These are phyloP conservation scores for Fagus crenata DNA, from an alignment of 306 rosid species.

Conservation along the genomic window DNA sequence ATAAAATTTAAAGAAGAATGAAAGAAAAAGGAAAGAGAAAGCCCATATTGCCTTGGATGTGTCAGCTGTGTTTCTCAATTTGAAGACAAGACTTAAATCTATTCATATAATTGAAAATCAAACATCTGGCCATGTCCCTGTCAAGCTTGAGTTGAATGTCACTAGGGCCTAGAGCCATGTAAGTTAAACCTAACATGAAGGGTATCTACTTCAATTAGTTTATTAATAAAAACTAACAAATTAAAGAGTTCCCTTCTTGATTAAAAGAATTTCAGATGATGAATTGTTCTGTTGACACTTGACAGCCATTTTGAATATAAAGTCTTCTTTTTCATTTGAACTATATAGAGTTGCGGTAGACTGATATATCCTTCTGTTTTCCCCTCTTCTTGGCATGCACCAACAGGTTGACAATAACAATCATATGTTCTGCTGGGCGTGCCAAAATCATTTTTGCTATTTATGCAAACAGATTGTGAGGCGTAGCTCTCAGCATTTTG, in stretches of 20 bases:
- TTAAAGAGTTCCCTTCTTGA: neutral
- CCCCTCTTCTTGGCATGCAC: conserved; percentile 24
- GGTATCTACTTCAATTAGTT: neutral
- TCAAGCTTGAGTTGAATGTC: neutral
- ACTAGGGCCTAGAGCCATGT: neutral
- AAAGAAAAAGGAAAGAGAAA: neutral
- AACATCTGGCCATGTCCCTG: neutral
- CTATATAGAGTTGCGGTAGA: neutral
- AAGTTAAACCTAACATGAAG: neutral
- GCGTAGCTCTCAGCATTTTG: conserved; percentile 75
- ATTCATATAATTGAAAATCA: conserved; percentile 6
- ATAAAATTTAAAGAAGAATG: neutral
- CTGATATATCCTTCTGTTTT: conserved; percentile 16
- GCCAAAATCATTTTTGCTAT: conserved; percentile 82
- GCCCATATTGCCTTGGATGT: neutral
- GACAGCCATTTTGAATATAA: neutral
- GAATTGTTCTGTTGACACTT: neutral
- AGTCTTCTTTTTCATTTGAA: conserved; percentile 10
- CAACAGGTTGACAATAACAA: conserved; percentile 81
- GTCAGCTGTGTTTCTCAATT: neutral
- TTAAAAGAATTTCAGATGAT: neutral
- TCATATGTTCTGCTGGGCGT: conserved; percentile 84
- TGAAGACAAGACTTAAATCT: neutral
- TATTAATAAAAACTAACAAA: neutral
- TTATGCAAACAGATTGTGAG: conserved; percentile 62